Evolutionary conservation across 768 basidiomycete genomes (phyloP).

Genomic region (Collybia nuda): DNA sequence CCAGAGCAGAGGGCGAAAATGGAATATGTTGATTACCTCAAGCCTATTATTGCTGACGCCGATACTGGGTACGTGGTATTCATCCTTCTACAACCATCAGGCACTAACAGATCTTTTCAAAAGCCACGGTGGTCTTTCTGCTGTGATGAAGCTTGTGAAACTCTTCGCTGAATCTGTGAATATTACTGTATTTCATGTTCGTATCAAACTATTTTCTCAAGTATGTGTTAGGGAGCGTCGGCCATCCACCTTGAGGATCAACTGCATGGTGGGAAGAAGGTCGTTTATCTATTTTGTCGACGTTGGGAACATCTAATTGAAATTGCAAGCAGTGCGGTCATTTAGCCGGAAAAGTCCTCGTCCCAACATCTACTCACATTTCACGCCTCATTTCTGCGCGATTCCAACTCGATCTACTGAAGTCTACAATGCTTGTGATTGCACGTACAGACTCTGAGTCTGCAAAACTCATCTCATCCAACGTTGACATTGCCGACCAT

Average conservation of each 20-base stretch:
- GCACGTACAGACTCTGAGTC: constrained; percentile 93
- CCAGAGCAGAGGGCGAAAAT: constrained; percentile 65
- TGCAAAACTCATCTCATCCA: constrained; percentile 80
- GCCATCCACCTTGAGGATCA: constrained; percentile 95
- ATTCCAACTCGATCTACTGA: constrained; percentile 89
- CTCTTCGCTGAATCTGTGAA: constrained; percentile 89
- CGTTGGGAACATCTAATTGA: constrained; percentile 5
- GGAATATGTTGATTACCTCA: constrained; percentile 83
- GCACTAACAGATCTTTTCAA: constrained; percentile 8
- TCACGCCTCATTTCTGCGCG: constrained; percentile 83
- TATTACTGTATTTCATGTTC: constrained; percentile 1
- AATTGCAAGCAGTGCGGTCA: constrained; percentile 65
- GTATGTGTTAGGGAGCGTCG: constrained; percentile 63
- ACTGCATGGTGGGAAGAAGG: constrained; percentile 92
- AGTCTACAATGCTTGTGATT: constrained; percentile 85
- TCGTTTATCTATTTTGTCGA: constrained; percentile 16
- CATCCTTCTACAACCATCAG: neutral
- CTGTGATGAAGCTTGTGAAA: constrained; percentile 93
- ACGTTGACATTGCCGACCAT: constrained; percentile 81
- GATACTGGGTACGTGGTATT: constrained; percentile 75
- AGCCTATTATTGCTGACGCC: constrained; percentile 92
- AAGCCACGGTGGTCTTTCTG: constrained; percentile 90
- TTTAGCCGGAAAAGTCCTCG: constrained; percentile 89
- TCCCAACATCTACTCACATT: constrained; percentile 85
- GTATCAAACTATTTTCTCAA: neutral